Conservation (phyloP, 768 basidiomycete genomes). For the Trametes cinnabarina region DNA sequence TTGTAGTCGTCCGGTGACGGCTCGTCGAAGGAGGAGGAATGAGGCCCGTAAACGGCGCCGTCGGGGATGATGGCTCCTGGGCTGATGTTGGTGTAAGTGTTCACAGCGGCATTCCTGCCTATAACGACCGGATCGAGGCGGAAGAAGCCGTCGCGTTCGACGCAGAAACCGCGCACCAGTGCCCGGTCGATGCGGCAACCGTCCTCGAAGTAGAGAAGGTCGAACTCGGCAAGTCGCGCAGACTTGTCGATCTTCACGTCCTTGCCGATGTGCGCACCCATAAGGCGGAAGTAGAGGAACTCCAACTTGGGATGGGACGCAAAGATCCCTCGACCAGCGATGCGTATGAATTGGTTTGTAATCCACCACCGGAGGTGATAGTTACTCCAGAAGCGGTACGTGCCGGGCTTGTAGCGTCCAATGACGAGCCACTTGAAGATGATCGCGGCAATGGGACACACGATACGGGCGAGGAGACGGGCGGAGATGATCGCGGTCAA, state of each 20-base stretch:
- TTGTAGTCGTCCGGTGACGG: constrained; percentile 38
- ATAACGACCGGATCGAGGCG: constrained; percentile 39
- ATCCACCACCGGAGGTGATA: constrained; percentile 48
- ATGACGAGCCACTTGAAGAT: constrained; percentile 48
- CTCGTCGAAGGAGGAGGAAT: constrained; percentile 42
- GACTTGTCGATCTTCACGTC: constrained; percentile 39
- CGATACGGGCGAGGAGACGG: constrained; percentile 33
- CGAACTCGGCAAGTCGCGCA: constrained; percentile 44
- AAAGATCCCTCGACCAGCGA: constrained; percentile 44
- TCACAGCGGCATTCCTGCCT: constrained; percentile 39
- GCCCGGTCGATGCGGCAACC: constrained; percentile 44
- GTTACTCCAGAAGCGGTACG: constrained; percentile 33
- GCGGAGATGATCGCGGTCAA: constrained; percentile 36
- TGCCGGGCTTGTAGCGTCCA: constrained; percentile 35
- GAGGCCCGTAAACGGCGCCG: constrained; percentile 43
- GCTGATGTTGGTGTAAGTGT: constrained; percentile 44
- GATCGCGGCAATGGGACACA: constrained; percentile 41
- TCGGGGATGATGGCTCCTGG: constrained; percentile 40
- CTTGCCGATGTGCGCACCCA: constrained; percentile 44
- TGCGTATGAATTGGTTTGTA: constrained; percentile 39
- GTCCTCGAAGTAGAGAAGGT: constrained; percentile 43
- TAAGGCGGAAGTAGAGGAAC: constrained; percentile 43
- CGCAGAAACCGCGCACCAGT: constrained; percentile 43
- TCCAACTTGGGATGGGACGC: constrained; percentile 37
- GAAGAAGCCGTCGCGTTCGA: constrained; percentile 46